Evolutionary conservation across 176 grass and related monocot species (phyloP), one percentile per base, ranked within the genome.

Genomic region (Oryza rufipogon): DNA sequence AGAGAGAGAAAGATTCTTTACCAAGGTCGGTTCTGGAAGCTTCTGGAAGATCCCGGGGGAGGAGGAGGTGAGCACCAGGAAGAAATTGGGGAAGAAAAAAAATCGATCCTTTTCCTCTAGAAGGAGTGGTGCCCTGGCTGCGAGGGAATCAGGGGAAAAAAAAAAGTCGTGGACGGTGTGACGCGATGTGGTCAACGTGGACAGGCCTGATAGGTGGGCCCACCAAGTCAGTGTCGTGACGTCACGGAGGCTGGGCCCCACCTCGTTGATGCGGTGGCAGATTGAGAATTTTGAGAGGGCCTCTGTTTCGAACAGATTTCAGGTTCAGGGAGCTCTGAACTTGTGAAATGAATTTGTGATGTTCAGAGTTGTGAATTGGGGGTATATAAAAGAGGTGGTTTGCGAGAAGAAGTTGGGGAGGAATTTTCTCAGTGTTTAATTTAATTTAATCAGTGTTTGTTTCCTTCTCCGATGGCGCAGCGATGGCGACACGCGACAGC

Each of bases 11-110:
- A 52, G 82, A 30, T 42, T 5, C 2, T 11, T 11, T 54, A 60
- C 47, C 49, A 41, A 63, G 11, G 22, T 47, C 10, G 22, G 74
- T 70, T 85, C 73, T 23, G 25, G 64, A 77, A 85, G 83, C 3
- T 85, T 85, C 74, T 33, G 34, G 73, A 61, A 61, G 65, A 6
- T 77, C 46, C 32, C 8, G 8, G 30, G 30, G 30, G 45, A 63
- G 54, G 36, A 30, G 33, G 28, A 10, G 78, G 2, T 2, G 5
- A 52, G 12, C 22, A 28, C 1, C 22, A 13, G 17, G 9, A 10
- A n/a, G 9, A 61, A 68, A 58, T 74, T 66, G 61, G 78, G 78
- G 79, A 75, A 44, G 58, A 48, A 60, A 60, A 60, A 60, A 10
- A 17, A 52, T 25, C 5, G 52, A 73, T 64, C 68, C 54, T 63